These are phyloP conservation scores for Myriosclerotinia curreyana DNA, from an alignment of 2,329 filamentous ascomycete genomes.

Conservation along the genomic window DNA sequence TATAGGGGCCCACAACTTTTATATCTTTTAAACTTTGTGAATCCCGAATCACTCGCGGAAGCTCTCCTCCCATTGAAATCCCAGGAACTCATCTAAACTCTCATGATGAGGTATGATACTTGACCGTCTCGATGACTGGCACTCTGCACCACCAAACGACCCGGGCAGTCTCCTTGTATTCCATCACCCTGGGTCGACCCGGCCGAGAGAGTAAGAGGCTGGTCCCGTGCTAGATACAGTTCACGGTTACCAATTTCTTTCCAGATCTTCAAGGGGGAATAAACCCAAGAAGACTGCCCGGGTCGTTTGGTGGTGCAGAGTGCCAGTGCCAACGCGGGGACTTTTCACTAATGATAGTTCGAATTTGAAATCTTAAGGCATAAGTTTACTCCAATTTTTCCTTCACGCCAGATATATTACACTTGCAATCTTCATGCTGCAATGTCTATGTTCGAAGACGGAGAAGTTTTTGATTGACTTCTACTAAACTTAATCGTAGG, in stretches of 20 bases:
- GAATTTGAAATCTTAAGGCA: background rate
- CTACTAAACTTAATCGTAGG: too few relatives aligned
- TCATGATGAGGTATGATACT: conserved; percentile 23
- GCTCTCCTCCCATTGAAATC: conserved; percentile 18
- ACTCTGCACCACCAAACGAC: too few relatives aligned
- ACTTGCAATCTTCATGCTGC: background rate
- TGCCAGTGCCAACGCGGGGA: background rate
- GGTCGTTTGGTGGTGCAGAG: conserved; percentile 3
- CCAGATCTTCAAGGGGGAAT: conserved; percentile 9
- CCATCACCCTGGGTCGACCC: conserved; percentile 20
- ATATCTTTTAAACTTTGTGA: conserved; percentile 26
- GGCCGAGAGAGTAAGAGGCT: conserved; percentile 20
- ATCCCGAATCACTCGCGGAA: conserved; percentile 26
- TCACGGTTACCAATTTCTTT: conserved; percentile 12
- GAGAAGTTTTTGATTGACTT: too few relatives aligned
- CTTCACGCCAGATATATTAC: background rate
- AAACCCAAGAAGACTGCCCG: conserved; percentile 6
- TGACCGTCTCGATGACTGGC: conserved; percentile 26
- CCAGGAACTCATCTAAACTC: conserved; percentile 16
- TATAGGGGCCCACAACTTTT: conserved; percentile 30
- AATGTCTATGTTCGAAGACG: background rate
- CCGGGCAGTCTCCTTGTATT: too few relatives aligned
- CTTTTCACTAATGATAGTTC: background rate
- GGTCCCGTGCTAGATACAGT: background rate
- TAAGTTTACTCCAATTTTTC: background rate